Percentiles rank a stretch among this genome's conserved stretches.
These are phyloP conservation scores for Crithidia fasciculata DNA, from an alignment of 208 protist species.

Conservation along the genomic window DNA sequence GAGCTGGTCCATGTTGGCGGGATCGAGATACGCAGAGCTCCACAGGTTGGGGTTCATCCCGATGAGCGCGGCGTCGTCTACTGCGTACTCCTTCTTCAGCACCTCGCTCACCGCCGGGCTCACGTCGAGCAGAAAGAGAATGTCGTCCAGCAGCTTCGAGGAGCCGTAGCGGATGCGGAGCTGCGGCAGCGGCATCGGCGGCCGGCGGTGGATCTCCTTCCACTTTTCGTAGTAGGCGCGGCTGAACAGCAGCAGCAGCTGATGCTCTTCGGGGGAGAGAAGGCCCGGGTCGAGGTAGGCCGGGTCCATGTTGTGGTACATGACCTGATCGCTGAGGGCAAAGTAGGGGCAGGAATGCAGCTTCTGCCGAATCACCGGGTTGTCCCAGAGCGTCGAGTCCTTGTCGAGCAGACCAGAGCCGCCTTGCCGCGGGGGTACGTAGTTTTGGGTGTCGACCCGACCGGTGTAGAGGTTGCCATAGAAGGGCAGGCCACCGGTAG, in stretches of 20 bases:
- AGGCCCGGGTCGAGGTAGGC: slow-evolving; percentile 84
- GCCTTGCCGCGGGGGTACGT: slow-evolving; percentile 63
- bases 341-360: slow-evolving; percentile 86
- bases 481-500: slow-evolving; percentile 80
- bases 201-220: slow-evolving; percentile 58
- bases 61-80: slow-evolving; percentile 83
- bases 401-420: slow-evolving; percentile 57
- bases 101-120: slow-evolving; percentile 37
- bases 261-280: slow-evolving; percentile 83
- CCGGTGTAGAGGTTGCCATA: slow-evolving; percentile 88
- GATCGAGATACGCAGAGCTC: slow-evolving; percentile 76
- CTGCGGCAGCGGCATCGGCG: slow-evolving; percentile 52
- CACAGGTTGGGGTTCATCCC: slow-evolving; percentile 83
- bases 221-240: slow-evolving; percentile 91
- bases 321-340: slow-evolving; percentile 85
- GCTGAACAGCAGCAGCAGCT: slow-evolving; percentile 83
- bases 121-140: slow-evolving; percentile 65
- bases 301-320: slow-evolving; percentile 91
- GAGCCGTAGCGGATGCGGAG: slow-evolving; percentile 76
- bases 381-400: slow-evolving; percentile 67
- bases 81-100: slow-evolving; percentile 79
- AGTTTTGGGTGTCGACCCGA: slow-evolving; percentile 81
- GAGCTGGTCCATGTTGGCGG: slow-evolving; percentile 84
- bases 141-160: slow-evolving; percentile 61
- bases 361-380: slow-evolving; percentile 58